A percentile compares a stretch with the other conserved stretches of the same genome.
Evolutionary conservation across 345 rosid species (phyloP).

Genomic region (Lenwebbia sp.): DNA sequence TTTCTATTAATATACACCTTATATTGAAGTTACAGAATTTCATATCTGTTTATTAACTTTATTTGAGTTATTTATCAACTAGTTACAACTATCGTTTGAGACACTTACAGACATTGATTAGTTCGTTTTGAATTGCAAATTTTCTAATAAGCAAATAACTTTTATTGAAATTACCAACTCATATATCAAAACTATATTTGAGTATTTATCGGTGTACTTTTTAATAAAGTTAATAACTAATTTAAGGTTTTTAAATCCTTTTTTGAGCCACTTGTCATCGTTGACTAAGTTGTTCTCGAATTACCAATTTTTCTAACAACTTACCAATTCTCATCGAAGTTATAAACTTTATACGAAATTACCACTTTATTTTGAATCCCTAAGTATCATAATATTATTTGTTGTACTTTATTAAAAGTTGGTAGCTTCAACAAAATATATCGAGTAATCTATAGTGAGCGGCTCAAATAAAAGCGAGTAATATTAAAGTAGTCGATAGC

Average conservation of each 20-base stretch:
- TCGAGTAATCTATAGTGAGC: too few relatives aligned
- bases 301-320: background rate
- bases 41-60: too few relatives aligned
- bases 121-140: background rate
- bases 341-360: background rate
- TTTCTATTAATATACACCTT: too few relatives aligned
- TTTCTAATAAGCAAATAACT: background rate
- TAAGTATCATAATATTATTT: background rate
- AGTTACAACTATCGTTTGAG: too few relatives aligned
- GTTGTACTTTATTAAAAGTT: background rate
- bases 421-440: background rate
- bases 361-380: background rate
- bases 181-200: background rate
- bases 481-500: too few relatives aligned
- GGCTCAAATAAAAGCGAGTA: too few relatives aligned
- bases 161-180: background rate
- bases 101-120: too few relatives aligned
- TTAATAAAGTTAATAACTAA: too few relatives aligned
- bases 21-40: too few relatives aligned
- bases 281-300: background rate
- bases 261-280: background rate
- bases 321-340: background rate
- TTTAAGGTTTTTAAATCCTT: background rate
- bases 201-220: background rate
- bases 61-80: too few relatives aligned